Conservation (phyloP, 2,329 filamentous ascomycete species). For the Sporothrix protearum region DNA sequence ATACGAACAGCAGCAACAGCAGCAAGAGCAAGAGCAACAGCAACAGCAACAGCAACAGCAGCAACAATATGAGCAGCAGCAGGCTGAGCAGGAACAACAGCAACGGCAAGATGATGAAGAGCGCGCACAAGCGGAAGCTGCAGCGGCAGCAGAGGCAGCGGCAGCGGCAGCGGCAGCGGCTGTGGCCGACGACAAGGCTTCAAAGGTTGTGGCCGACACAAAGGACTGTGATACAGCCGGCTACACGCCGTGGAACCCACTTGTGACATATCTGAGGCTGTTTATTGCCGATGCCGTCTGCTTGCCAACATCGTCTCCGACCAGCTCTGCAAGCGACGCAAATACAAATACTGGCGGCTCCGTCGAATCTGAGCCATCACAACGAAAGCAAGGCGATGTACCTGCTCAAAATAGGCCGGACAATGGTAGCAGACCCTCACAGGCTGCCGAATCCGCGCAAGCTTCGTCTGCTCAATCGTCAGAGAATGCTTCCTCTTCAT, state of each 20-base stretch:
- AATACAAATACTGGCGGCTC: neutral
- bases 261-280: neutral
- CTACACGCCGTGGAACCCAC: constrained; percentile 17
- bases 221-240: neutral
- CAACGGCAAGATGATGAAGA: neutral
- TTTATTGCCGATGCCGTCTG: constrained; percentile 4
- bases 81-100: constrained; percentile 17
- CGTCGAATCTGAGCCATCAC: neutral
- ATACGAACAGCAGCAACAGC: constrained; percentile 33
- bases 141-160: constrained; percentile 18
- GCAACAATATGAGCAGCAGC: constrained; percentile 34
- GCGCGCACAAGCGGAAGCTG: neutral
- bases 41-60: constrained; percentile 36
- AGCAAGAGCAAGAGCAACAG: constrained; percentile 24
- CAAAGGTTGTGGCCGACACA: neutral
- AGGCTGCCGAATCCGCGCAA: neutral
- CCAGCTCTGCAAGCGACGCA: neutral
- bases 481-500: neutral
- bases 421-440: neutral
- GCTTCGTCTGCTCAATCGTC: neutral
- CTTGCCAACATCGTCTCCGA: neutral
- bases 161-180: neutral
- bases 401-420: neutral
- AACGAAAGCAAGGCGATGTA: neutral
- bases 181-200: neutral